phyloP scores from a whole-genome alignment of 164 flowering plant genomes.

The Umbellularia californica region DNA sequence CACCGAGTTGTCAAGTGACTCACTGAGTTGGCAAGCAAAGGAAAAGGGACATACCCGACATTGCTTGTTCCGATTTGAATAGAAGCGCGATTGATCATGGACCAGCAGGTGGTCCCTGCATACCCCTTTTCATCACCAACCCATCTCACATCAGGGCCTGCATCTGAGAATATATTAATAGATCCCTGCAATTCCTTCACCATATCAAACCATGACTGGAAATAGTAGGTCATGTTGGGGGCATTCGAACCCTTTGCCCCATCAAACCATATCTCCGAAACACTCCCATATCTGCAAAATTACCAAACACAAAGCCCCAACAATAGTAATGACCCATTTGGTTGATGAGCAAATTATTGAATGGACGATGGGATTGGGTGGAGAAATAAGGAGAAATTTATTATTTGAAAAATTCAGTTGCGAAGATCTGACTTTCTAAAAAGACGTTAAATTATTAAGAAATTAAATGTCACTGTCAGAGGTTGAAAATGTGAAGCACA shows the following conservation, averaged over 20 bases:
- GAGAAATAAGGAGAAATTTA: no score
- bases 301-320: neutral
- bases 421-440: no score
- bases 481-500: no score
- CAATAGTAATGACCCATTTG: neutral
- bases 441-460: no score
- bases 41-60: constrained; percentile 34
- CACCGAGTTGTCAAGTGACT: neutral
- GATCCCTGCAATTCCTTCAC: constrained; percentile 79
- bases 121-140: constrained; percentile 79
- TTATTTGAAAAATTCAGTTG: no score
- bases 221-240: constrained; percentile 74
- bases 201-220: constrained; percentile 80
- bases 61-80: constrained; percentile 63
- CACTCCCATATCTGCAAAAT: constrained; percentile 58
- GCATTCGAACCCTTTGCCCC: constrained; percentile 85
- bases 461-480: no score
- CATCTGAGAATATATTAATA: constrained; percentile 88
- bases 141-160: constrained; percentile 90
- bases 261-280: constrained; percentile 92
- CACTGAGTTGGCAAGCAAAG: neutral
- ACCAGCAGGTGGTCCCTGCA: constrained; percentile 82
- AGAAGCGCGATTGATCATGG: constrained; percentile 61
- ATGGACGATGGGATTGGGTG: no score
- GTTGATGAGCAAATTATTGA: neutral